phyloP scores from a whole-genome alignment of 1,284 basidiomycete genomes.

The Boletellus deceptivus region DNA sequence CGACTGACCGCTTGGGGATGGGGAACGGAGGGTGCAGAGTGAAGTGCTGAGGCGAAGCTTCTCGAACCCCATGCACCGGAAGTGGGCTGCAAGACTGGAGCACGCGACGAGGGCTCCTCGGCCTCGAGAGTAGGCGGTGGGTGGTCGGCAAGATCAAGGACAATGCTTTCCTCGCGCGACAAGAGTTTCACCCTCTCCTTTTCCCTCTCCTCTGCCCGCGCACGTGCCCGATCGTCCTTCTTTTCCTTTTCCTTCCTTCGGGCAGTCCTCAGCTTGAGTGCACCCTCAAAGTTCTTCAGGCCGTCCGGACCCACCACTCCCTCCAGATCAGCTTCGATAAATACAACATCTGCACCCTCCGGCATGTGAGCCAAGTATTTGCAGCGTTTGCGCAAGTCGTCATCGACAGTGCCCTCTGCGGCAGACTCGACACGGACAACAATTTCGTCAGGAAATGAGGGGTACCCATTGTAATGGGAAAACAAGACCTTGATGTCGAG shows the following conservation, averaged over 20 bases:
- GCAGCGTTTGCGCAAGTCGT: constrained; percentile 89
- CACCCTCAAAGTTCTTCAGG: constrained; percentile 76
- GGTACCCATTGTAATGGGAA: constrained; percentile 80
- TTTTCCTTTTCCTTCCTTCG: constrained; percentile 74
- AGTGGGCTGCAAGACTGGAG: constrained; percentile 28
- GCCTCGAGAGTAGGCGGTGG: constrained; percentile 30
- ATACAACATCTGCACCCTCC: constrained; percentile 90
- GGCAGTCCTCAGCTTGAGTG: constrained; percentile 72
- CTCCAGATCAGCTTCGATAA: constrained; percentile 86
- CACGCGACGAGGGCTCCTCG: constrained; percentile 24
- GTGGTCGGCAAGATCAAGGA: constrained; percentile 5
- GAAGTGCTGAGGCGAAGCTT: constrained; percentile 75
- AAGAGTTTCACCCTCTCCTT: constrained; percentile 51
- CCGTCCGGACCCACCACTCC: constrained; percentile 72
- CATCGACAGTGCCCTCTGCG: constrained; percentile 80
- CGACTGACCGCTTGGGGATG: constrained; percentile 15
- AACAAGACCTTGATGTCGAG: constrained; percentile 94
- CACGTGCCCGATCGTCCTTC: constrained; percentile 81
- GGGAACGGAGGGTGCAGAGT: constrained; percentile 38
- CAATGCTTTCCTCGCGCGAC: constrained; percentile 25
- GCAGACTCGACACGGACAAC: constrained; percentile 76
- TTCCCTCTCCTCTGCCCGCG: constrained; percentile 78
- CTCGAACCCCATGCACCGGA: constrained; percentile 73
- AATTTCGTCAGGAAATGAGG: constrained; percentile 83
- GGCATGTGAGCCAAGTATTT: constrained; percentile 95